phyloP scores from a whole-genome alignment of 345 rosid species.

The Ceriops zippeliana region DNA sequence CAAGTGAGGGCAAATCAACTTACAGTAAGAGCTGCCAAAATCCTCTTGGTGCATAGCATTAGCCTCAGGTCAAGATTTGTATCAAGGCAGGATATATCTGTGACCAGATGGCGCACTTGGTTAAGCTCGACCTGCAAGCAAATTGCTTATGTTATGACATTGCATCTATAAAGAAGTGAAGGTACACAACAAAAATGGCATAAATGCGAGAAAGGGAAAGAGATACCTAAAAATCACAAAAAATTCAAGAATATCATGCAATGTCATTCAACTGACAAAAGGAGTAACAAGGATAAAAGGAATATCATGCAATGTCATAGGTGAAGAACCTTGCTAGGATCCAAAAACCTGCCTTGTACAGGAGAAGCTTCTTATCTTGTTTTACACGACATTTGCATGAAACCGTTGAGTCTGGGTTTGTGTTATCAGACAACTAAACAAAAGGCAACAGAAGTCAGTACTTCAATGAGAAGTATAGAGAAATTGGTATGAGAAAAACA shows the following conservation, averaged over 20 bases:
- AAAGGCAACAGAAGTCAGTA: slow-evolving; percentile 8
- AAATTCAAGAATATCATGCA: not conserved
- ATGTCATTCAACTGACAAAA: not conserved
- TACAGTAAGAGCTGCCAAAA: slow-evolving; percentile 35
- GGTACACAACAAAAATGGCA: not conserved
- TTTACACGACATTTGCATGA: slow-evolving; percentile 48
- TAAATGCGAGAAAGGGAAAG: not conserved
- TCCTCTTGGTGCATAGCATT: slow-evolving; percentile 45
- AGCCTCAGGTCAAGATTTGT: slow-evolving; percentile 69
- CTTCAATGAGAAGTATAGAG: not conserved
- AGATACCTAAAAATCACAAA: slow-evolving; percentile 1
- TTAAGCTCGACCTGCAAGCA: slow-evolving; percentile 40
- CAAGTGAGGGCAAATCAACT: slow-evolving; percentile 21
- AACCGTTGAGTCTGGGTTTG: slow-evolving; percentile 27
- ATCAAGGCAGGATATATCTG: slow-evolving; percentile 55
- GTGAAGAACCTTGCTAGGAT: not conserved
- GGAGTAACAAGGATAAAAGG: not conserved
- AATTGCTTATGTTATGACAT: slow-evolving; percentile 1
- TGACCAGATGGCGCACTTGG: slow-evolving; percentile 48
- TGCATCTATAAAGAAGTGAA: slow-evolving; percentile 5
- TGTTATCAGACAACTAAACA: slow-evolving; percentile 41
- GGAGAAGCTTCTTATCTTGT: slow-evolving; percentile 43
- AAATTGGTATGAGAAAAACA: not conserved
- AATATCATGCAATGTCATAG: not conserved
- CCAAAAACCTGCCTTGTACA: slow-evolving; percentile 52